Evolutionary conservation across 2,329 filamentous ascomycete genomes (phyloP).

Genomic region (Plenodomus tracheiphilus): DNA sequence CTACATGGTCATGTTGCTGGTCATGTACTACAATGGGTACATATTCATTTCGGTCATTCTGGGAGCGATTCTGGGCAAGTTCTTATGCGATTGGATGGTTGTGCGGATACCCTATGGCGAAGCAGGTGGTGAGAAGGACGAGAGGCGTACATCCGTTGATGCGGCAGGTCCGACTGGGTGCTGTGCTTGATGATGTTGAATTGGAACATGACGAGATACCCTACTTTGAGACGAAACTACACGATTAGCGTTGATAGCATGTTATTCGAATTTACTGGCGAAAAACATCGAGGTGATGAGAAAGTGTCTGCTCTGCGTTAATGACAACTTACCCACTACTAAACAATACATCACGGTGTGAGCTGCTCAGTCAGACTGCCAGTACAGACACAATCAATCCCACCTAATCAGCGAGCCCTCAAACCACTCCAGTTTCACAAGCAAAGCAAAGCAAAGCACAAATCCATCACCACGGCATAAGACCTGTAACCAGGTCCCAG

Average conservation of each 20-base stretch:
- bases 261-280: no score
- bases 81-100: constrained; percentile 69
- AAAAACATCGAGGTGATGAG: no score
- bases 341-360: no score
- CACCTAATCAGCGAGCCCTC: no score
- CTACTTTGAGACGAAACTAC: neutral
- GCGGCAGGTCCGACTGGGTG: constrained; percentile 36
- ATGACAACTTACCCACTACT: no score
- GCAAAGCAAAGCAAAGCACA: neutral
- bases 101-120: constrained; percentile 30
- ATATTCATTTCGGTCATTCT: constrained; percentile 81
- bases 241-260: no score
- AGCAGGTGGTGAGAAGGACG: constrained; percentile 28
- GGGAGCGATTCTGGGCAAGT: constrained; percentile 72
- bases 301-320: no score
- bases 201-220: constrained; percentile 6
- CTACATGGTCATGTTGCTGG: constrained; percentile 76
- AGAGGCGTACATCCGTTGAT: constrained; percentile 20
- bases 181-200: constrained; percentile 19
- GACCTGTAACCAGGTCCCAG: neutral
- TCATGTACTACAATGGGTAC: constrained; percentile 70
- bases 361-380: no score
- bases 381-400: no score
- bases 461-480: neutral
- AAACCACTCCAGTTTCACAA: no score